Conservation (phyloP, 2,329 filamentous ascomycete genomes). For the Colletotrichum sp. region DNA sequence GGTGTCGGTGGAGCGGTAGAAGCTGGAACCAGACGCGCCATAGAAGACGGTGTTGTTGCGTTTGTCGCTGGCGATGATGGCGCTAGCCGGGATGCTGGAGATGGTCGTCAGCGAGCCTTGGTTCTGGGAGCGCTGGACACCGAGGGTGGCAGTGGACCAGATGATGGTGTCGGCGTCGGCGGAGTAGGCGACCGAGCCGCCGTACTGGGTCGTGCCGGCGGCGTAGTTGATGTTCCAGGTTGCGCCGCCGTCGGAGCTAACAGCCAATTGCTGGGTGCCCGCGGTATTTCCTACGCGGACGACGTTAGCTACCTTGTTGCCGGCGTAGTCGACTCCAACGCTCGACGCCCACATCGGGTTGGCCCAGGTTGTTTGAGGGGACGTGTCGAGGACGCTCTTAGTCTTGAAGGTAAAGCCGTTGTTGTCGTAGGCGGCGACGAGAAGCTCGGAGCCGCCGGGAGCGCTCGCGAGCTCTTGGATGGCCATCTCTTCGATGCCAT, state of each 20-base stretch:
- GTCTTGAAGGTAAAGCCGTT: conserved; percentile 55
- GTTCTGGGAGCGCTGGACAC: conserved; percentile 48
- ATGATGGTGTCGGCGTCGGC: conserved; percentile 56
- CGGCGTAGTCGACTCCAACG: conserved; percentile 54
- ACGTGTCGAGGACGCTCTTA: conserved; percentile 39
- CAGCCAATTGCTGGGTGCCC: conserved; percentile 48
- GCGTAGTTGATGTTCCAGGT: conserved; percentile 54
- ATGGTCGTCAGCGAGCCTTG: conserved; percentile 49
- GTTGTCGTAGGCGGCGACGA: conserved; percentile 57
- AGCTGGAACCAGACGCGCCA: conserved; percentile 46
- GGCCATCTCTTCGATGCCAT: conserved; percentile 60
- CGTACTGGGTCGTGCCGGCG: conserved; percentile 45
- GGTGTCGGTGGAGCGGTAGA: conserved; percentile 57
- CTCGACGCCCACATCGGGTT: conserved; percentile 51
- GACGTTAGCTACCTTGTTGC: conserved; percentile 49
- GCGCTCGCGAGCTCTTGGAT: conserved; percentile 55
- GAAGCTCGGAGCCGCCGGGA: conserved; percentile 55
- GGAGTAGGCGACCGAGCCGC: conserved; percentile 54
- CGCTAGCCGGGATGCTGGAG: conserved; percentile 46
- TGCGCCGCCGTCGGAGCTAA: conserved; percentile 54
- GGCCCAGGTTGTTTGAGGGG: conserved; percentile 51
- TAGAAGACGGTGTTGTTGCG: conserved; percentile 59
- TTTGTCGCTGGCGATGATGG: conserved; percentile 61
- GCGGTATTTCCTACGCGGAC: conserved; percentile 55
- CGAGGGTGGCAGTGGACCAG: conserved; percentile 48